phyloP scores from a whole-genome alignment of 2,329 filamentous ascomycete genomes.

The Fusarium verticillioides region DNA sequence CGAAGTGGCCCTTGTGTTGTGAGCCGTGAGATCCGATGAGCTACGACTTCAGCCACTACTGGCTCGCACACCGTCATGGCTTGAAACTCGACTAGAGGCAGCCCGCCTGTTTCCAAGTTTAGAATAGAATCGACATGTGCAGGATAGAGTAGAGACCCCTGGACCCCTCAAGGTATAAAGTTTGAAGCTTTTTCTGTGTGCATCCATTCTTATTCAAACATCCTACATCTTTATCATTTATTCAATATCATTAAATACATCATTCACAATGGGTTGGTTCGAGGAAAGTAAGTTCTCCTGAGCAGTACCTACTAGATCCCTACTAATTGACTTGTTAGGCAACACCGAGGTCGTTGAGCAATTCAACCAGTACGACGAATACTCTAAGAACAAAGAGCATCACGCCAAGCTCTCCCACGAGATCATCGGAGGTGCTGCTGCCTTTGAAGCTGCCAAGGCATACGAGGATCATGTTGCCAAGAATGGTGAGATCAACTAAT shows the following conservation, averaged over 20 bases:
- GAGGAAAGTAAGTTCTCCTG: not conserved
- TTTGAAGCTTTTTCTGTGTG: not conserved
- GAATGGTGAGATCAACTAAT: constrained; percentile 32
- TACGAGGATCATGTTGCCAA: constrained; percentile 46
- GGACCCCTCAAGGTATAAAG: constrained; percentile 17
- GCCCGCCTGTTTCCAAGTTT: not conserved
- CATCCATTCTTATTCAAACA: not conserved
- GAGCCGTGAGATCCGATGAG: constrained; percentile 37
- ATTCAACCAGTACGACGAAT: constrained; percentile 42
- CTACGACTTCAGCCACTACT: not conserved
- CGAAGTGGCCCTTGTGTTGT: constrained; percentile 12
- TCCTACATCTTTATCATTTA: not conserved
- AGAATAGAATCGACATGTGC: not conserved
- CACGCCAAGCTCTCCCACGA: constrained; percentile 49
- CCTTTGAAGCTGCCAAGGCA: constrained; percentile 47
- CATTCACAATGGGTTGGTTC: constrained; percentile 32
- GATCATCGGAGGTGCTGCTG: constrained; percentile 47
- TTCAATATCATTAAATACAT: not conserved
- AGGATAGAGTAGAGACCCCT: not conserved
- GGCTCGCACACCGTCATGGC: not conserved
- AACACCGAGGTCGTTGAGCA: constrained; percentile 21
- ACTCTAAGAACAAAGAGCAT: constrained; percentile 22
- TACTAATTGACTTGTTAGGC: constrained; percentile 16
- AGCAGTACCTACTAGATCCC: fast-evolving
- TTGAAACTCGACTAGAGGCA: not conserved